Base-by-base conservation (phyloP, 1,139 yeast species). In the Hanseniaspora gamundiae region DNA sequence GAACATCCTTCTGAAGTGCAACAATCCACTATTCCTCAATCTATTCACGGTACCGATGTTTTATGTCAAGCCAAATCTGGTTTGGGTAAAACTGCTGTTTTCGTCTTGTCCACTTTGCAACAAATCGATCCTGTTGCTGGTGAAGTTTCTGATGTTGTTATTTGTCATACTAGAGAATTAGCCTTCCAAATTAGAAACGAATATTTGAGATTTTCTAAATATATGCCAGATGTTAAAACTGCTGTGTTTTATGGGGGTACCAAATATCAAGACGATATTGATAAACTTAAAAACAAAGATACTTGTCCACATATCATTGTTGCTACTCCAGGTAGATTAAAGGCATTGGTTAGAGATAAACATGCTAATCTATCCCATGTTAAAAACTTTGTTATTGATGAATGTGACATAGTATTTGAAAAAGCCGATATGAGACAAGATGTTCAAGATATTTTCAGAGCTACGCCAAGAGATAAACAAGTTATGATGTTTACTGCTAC, bases 1-100 rank as follows among this genome's bases (percentile, higher is more conserved):
- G 98, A 91, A 73, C 98, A 91, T 72, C 98, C 98, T 54, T 87
- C 96, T 52, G 98, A 91, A 80, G 98, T 91, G 55, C 98, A 91
- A 73, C 98, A 91, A 72, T 93, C 87, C 58, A 86, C 96, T 70
- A 91, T 91, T 61, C 98, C 98, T 47, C 98, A 91, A 70, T 85
- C 97, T 47, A 87, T 91, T 60, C 82, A 91, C 59, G 98, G 98
- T 63, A 88, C 95, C 51, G 98, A 91, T 62, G 97, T 91, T 49
- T 71, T 91, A 55, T 91, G 98, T 71, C 98, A 91, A 73, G 98
- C 98, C 66, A 91, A 91, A 73, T 91, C 98, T 41, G 98, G 98
- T 80, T 76, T 91, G 57, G 98, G 98, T 80, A 91, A 91, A 68
- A 91, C 98, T 48, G 98, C 98, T 43, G 98, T 91, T 49, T 91